phyloP scores from a whole-genome alignment of 139 green algal species.

The Haematococcus lacustris region DNA sequence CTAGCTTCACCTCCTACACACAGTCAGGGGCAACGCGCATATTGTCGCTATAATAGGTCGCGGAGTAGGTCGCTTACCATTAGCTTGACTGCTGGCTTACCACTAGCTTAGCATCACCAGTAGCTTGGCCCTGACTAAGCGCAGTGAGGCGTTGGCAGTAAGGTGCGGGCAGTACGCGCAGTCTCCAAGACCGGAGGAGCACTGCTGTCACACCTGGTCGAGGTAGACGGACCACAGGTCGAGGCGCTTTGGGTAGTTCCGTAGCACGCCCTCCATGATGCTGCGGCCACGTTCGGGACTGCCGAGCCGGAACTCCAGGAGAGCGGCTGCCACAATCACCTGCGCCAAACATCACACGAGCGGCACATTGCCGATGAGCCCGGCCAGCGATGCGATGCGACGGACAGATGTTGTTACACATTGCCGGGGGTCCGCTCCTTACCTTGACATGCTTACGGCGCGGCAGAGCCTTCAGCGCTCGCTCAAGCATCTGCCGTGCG shows the following conservation, averaged over 20 bases:
- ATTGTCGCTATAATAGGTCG: too few species aligned
- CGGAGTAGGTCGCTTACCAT: too few species aligned
- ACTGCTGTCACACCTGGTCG: conserved; percentile 65
- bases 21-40: neutral
- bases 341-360: neutral
- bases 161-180: neutral
- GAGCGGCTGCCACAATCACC: conserved; percentile 22
- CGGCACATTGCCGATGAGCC: neutral
- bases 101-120: neutral
- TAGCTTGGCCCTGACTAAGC: neutral
- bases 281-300: conserved; percentile 62
- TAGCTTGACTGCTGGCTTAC: too few species aligned
- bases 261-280: conserved; percentile 85
- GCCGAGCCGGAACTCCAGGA: conserved; percentile 82
- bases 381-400: neutral
- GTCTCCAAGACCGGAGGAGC: neutral
- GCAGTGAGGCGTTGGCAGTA: neutral
- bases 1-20: conserved; percentile 59
- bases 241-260: conserved; percentile 85
- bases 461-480: conserved; percentile 63
- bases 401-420: neutral
- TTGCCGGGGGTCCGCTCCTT: neutral
- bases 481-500: conserved; percentile 57
- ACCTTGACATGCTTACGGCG: conserved; percentile 89
- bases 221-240: conserved; percentile 95